Evolutionary conservation across 2,329 filamentous ascomycete species (phyloP), one percentile per base, ranked within the genome.

Genomic region (Pseudogymnoascus sp.): DNA sequence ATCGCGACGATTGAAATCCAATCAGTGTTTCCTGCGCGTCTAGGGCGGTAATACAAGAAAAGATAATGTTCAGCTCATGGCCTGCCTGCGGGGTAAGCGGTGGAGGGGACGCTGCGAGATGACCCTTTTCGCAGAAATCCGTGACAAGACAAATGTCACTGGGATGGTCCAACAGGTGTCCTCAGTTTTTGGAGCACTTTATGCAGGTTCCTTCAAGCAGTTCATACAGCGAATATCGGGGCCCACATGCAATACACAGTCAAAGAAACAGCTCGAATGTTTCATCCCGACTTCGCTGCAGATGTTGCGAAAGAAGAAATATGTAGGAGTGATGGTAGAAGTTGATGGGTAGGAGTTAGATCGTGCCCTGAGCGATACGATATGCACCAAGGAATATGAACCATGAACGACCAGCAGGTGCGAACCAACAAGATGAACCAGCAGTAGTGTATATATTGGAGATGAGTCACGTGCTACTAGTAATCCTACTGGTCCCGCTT

Each of bases 121-220:
- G 47, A 13, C 47, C 3, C 9, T 31, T 11, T 17, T 26, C 47
- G 47, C 47, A 33, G 44, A 29, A 44, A 33, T 54, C 47, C 9
- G 47, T 54, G 47, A 54, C 47, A 33, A 6, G 47, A 17, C 47
- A 54, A 54, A 54, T 54, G 47, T 54, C 47, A 54, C 47, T 33
- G 29, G 47, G 47, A 54, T 54, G 7, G 47, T 6, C 29, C 47
- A 54, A 54, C 47, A 54, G 47, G 47, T 54, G 47, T 54, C 47
- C 47, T 54, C 47, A 54, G 29, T 7, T 33, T 33, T 13, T 10
- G 9, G 10, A 29, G 26, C 21, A 54, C 8, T 17, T 54, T 54
- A 54, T 54, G 47, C 47, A 54, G 47, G 47, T 17, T 54, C 47
- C 47, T 54, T 54, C 47, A 54, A 54, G n/a, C 47, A 54, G 47